Evolutionary conservation across 108 stramenopile species (phyloP).

Genomic region (Hondaea fermentalgiana): DNA sequence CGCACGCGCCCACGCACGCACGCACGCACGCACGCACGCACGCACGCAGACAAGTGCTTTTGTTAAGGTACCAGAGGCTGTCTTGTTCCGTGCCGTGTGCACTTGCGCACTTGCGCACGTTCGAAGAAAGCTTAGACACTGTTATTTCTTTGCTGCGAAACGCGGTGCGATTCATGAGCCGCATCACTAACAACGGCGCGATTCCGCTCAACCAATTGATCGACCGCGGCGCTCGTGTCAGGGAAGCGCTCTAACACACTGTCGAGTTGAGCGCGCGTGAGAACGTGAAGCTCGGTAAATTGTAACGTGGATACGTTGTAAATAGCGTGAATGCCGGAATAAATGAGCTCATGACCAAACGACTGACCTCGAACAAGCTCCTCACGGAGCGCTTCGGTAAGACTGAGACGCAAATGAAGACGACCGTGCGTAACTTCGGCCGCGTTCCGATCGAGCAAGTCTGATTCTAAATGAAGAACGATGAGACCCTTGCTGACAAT

Average conservation of each 20-base stretch:
- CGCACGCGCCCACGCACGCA: too few species aligned
- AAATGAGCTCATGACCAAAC: slow-evolving; percentile 14
- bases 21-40: too few species aligned
- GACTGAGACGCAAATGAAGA: not conserved
- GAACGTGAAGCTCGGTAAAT: not conserved
- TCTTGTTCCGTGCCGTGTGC: too few species aligned
- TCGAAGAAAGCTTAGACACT: too few species aligned
- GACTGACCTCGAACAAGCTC: not conserved
- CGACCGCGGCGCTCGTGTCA: not conserved
- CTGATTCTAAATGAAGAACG: not conserved
- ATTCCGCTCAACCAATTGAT: not conserved
- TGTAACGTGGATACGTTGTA: not conserved
- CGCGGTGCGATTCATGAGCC: not conserved
- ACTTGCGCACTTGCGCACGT: too few species aligned
- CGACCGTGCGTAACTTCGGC: not conserved
- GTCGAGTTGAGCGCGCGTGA: not conserved
- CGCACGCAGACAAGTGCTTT: too few species aligned
- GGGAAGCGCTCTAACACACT: not conserved
- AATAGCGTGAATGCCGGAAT: not conserved
- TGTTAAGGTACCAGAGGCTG: too few species aligned
- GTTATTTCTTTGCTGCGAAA: too few species aligned
- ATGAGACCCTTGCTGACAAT: not conserved
- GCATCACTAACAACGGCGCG: not conserved
- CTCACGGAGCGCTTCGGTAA: not conserved
- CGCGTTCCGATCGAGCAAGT: not conserved